A percentile compares a stretch with the other conserved stretches of the same genome.
These are phyloP conservation scores for Candida mesenterica DNA, from an alignment of 1,139 yeast species.

Conservation along the genomic window DNA sequence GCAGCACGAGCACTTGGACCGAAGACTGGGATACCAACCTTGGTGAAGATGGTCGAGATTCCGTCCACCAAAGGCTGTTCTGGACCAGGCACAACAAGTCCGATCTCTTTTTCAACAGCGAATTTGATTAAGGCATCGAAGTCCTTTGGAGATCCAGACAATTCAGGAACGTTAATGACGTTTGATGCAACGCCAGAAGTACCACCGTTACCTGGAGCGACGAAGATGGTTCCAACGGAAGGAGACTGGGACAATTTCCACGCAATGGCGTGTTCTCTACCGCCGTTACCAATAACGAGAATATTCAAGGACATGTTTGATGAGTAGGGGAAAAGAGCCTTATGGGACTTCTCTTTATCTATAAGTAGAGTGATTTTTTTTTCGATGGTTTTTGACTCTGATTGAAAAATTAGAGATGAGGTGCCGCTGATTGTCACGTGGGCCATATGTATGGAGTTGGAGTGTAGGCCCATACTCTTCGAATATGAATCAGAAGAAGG, in stretches of 20 bases:
- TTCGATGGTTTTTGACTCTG: too few relatives aligned
- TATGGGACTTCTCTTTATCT: conserved; percentile 1
- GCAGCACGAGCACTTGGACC: conserved; percentile 95
- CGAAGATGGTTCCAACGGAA: conserved; percentile 68
- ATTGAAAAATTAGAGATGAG: too few relatives aligned
- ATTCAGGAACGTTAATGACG: conserved; percentile 68
- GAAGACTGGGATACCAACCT: conserved; percentile 90
- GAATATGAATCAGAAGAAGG: too few relatives aligned
- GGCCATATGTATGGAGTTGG: too few relatives aligned
- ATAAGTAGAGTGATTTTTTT: too few relatives aligned
- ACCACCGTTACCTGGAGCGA: conserved; percentile 98
- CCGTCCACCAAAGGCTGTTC: conserved; percentile 98
- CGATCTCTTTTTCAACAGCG: conserved; percentile 65
- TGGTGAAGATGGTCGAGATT: conserved; percentile 63
- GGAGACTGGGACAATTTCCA: conserved; percentile 88
- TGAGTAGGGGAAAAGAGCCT: too few relatives aligned
- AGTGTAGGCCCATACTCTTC: too few relatives aligned
- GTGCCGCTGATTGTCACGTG: too few relatives aligned
- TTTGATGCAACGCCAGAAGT: conserved; percentile 54
- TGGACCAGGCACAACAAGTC: conserved; percentile 95
- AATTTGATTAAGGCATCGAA: conserved; percentile 59
- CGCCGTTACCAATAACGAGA: conserved; percentile 94
- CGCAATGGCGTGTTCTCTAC: conserved; percentile 96
- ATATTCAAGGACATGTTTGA: conserved; percentile 54
- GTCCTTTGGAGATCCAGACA: conserved; percentile 60